Evolutionary conservation across 805 yeast species (phyloP).

Genomic region (Ogataea paraovalis): DNA sequence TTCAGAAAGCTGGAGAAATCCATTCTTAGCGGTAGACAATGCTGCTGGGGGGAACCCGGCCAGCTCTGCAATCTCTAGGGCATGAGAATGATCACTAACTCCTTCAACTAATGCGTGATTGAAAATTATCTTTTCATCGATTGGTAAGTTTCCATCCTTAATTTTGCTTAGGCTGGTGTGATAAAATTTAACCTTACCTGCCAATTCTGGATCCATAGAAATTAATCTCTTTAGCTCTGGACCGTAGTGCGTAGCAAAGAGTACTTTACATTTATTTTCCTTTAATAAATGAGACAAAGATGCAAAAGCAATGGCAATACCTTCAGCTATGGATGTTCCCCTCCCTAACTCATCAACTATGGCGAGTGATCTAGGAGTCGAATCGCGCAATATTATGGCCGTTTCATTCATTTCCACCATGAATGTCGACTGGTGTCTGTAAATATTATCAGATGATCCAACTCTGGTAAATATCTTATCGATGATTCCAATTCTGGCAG

Average conservation of each 20-base stretch:
- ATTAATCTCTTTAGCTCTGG: conserved; percentile 45
- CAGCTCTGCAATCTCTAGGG: conserved; percentile 66
- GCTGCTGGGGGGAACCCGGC: conserved; percentile 76
- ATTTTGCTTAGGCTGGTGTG: conserved; percentile 21
- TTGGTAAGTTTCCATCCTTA: conserved; percentile 16
- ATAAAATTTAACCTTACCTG: conserved; percentile 22
- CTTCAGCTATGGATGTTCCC: conserved; percentile 84
- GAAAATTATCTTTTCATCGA: conserved; percentile 34
- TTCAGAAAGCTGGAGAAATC: conserved; percentile 17
- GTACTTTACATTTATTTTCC: conserved; percentile 58
- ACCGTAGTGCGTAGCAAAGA: conserved; percentile 91
- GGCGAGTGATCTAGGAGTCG: conserved; percentile 66
- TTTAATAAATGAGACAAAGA: conserved; percentile 53
- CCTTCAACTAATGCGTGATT: conserved; percentile 64
- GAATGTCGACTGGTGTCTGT: conserved; percentile 78
- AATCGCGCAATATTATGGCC: conserved; percentile 58
- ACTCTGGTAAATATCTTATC: conserved; percentile 78
- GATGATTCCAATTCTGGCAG: conserved; percentile 64
- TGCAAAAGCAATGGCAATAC: conserved; percentile 80
- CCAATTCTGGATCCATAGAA: conserved; percentile 24
- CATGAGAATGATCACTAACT: conserved; percentile 70
- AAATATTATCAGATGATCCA: conserved; percentile 81
- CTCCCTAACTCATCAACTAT: conserved; percentile 87
- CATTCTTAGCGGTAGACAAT: conserved; percentile 45
- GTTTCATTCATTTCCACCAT: conserved; percentile 93